Evolutionary conservation across 2,329 filamentous ascomycete species (phyloP).

Genomic region (Aureobasidium sp.): DNA sequence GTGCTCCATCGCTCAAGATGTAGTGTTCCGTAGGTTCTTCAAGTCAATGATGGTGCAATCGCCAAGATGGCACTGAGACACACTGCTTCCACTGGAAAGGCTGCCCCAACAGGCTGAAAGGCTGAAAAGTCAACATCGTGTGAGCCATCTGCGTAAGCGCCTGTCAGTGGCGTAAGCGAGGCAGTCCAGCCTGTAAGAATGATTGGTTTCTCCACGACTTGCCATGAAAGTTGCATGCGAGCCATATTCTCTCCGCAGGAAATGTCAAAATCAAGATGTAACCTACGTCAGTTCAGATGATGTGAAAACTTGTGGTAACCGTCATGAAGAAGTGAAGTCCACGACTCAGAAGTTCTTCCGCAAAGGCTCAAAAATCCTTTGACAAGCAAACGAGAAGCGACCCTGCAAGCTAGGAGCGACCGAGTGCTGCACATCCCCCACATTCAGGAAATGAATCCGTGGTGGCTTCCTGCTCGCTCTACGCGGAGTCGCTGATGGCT

Average conservation of each 20-base stretch:
- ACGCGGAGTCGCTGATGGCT: background rate
- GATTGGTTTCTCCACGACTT: background rate
- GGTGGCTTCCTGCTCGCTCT: background rate
- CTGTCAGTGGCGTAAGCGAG: background rate
- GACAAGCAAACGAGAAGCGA: too few relatives aligned
- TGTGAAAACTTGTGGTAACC: background rate
- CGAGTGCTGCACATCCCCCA: constrained; percentile 8
- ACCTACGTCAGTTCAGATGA: background rate
- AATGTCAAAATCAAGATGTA: background rate
- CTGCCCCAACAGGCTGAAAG: constrained; percentile 4
- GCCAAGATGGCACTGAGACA: background rate
- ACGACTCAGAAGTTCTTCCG: background rate
- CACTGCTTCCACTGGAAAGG: background rate
- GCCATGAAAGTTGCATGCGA: background rate
- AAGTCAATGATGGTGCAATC: background rate
- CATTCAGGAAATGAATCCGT: background rate
- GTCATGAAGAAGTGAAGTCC: background rate
- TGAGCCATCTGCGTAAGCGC: background rate
- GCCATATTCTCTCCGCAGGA: background rate
- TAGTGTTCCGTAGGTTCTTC: too few relatives aligned
- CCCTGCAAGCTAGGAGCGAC: too few relatives aligned
- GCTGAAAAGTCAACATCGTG: constrained; percentile 5
- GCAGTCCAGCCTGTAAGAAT: background rate
- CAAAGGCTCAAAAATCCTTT: background rate
- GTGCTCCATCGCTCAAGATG: too few relatives aligned